Evolutionary conservation across 257 asterid species (phyloP).

Genomic region (Jaltomata sinuosa): DNA sequence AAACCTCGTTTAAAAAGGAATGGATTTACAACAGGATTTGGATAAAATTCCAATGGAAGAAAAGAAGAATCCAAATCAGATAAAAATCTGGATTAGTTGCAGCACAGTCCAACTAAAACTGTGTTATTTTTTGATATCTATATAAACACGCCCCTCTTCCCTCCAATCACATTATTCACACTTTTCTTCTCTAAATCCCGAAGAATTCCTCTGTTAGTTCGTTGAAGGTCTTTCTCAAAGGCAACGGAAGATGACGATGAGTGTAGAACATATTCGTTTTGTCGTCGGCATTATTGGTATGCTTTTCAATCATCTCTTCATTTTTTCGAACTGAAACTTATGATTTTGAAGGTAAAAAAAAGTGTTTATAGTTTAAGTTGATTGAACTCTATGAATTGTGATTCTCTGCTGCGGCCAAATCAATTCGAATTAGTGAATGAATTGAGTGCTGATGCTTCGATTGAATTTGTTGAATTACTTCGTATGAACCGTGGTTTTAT

Average conservation of each 20-base stretch:
- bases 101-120: neutral
- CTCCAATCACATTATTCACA: neutral
- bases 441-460: neutral
- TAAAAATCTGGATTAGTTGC: neutral
- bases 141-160: neutral
- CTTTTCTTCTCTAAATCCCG: neutral
- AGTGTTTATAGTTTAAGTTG: neutral
- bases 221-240: neutral
- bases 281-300: neutral
- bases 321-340: neutral
- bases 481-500: neutral
- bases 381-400: neutral
- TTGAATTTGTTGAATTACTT: neutral
- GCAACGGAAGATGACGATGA: neutral
- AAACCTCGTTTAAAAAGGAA: neutral
- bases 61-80: neutral
- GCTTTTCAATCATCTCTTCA: neutral
- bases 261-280: neutral
- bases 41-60: neutral
- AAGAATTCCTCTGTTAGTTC: neutral
- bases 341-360: neutral
- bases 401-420: neutral
- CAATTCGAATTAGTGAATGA: neutral
- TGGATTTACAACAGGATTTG: neutral
- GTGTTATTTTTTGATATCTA: neutral